phyloP scores from a whole-genome alignment of 2,329 filamentous ascomycete species.

The Knufia petricola region DNA sequence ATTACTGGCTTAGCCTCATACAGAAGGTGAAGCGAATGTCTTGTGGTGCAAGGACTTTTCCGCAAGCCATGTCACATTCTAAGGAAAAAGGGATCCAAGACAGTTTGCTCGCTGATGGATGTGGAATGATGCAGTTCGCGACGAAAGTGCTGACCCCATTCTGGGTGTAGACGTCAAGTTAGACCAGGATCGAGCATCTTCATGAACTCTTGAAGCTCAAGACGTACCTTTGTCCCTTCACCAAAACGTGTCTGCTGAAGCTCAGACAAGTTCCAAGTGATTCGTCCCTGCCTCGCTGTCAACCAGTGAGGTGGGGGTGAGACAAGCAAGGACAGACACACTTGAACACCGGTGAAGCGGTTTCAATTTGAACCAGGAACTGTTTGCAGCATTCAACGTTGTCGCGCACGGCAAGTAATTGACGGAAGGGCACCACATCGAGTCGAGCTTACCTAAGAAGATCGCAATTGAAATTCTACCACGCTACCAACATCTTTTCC shows the following conservation, averaged over 20 bases:
- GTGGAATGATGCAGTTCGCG: neutral
- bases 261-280: too few species aligned
- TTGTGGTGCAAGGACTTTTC: too few species aligned
- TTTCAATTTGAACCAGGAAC: neutral
- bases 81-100: too few species aligned
- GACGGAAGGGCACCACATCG: neutral
- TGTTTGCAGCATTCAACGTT: neutral
- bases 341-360: neutral
- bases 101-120: neutral
- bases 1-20: too few species aligned
- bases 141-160: neutral
- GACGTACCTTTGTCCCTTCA: too few species aligned
- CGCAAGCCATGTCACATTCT: too few species aligned
- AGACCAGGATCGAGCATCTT: neutral
- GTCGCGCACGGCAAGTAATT: neutral
- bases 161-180: neutral
- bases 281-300: conserved; percentile 2
- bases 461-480: neutral
- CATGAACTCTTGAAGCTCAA: neutral
- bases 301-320: conserved; percentile 1
- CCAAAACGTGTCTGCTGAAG: too few species aligned
- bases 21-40: too few species aligned
- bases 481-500: neutral
- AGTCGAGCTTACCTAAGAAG: neutral
- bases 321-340: neutral